A percentile compares a stretch with the other conserved stretches of the same genome.
These are phyloP conservation scores for Podospora anserina DNA, from an alignment of 495 filamentous ascomycete genomes.

Conservation along the genomic window DNA sequence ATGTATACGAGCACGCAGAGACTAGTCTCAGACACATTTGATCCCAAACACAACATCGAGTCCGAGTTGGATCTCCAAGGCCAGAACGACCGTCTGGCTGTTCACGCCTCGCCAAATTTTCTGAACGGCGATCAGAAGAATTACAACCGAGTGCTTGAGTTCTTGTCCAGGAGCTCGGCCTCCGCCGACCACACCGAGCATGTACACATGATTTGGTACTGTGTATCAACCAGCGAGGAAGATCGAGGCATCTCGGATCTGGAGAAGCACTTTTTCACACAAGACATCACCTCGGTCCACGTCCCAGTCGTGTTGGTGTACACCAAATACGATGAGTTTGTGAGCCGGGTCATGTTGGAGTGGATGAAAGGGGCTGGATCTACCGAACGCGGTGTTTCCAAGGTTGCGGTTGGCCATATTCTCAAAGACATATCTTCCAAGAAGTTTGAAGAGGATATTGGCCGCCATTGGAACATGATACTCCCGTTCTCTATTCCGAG, in stretches of 20 bases:
- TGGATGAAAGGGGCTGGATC: conserved; percentile 21
- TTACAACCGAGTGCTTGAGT: conserved; percentile 21
- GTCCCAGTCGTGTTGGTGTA: conserved; percentile 27
- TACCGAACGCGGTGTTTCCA: conserved; percentile 23
- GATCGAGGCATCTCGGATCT: conserved; percentile 13
- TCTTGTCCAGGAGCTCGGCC: conserved; percentile 7
- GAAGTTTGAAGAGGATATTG: conserved; percentile 26
- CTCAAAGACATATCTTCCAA: conserved; percentile 24
- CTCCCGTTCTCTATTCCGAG: conserved; percentile 15
- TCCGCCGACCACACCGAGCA: conserved; percentile 9
- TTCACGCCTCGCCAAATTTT: conserved; percentile 29
- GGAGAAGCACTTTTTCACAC: conserved; percentile 26
- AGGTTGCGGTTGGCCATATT: conserved; percentile 30
- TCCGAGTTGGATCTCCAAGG: conserved; percentile 24
- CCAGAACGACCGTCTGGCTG: conserved; percentile 27
- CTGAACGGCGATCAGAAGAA: conserved; percentile 14
- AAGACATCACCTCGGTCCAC: conserved; percentile 5
- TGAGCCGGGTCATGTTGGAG: conserved; percentile 24
- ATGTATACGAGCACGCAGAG: conserved; percentile 12
- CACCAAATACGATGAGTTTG: conserved; percentile 34
- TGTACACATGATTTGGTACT: conserved; percentile 35
- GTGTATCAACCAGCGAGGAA: conserved; percentile 26
- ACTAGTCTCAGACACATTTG: conserved; percentile 25
- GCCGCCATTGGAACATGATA: conserved; percentile 22
- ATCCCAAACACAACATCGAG: conserved; percentile 23